Conservation (phyloP, 805 yeast species). For the Wickerhamomyces silvicola region DNA sequence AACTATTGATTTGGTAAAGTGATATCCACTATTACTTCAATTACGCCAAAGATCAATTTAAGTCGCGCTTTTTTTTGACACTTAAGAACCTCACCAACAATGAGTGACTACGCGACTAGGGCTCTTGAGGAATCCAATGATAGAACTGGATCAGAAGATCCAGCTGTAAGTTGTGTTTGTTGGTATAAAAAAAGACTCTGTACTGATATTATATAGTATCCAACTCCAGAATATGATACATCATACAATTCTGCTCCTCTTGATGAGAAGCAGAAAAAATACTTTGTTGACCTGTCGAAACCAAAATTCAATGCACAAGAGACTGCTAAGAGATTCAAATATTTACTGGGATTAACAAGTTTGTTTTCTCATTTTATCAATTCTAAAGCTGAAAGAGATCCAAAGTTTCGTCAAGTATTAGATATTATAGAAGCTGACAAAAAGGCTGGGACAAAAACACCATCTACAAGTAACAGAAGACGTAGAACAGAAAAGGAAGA, state of each 20-base stretch:
- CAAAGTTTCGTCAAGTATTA: conserved; percentile 46
- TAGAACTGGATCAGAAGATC: neutral
- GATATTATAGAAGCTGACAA: conserved; percentile 30
- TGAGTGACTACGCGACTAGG: no score
- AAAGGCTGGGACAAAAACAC: conserved; percentile 12
- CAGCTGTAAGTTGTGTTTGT: no score
- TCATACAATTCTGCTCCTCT: conserved; percentile 6
- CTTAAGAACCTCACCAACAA: neutral
- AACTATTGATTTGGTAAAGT: no score
- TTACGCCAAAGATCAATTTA: neutral
- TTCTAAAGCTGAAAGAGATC: conserved; percentile 57
- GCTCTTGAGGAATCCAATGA: no score
- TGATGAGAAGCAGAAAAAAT: conserved; percentile 17
- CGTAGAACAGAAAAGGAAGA: conserved; percentile 74
- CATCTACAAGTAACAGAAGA: conserved; percentile 37
- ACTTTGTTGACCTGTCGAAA: conserved; percentile 30
- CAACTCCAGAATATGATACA: conserved; percentile 1
- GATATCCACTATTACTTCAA: no score
- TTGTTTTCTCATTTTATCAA: conserved; percentile 65
- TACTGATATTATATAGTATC: neutral
- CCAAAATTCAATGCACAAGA: conserved; percentile 45
- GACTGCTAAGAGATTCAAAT: conserved; percentile 61
- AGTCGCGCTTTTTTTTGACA: neutral
- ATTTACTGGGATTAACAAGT: conserved; percentile 57
- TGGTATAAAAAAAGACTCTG: no score